Evolutionary conservation across 2,329 filamentous ascomycete genomes (phyloP).

Genomic region (Ascosphaera pollenicola): DNA sequence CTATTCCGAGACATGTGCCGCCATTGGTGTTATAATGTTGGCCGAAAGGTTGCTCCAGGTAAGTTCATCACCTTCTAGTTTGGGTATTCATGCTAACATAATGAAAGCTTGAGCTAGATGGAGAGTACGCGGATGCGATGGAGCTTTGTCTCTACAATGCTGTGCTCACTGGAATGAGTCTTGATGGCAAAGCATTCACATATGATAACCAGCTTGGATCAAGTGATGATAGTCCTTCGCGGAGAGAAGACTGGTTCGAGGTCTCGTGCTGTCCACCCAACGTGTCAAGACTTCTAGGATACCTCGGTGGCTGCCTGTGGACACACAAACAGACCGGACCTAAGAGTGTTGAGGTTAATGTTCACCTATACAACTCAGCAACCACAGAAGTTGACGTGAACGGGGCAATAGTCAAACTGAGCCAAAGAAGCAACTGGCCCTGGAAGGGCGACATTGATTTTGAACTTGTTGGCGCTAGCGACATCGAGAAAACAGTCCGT

Average conservation of each 20-base stretch:
- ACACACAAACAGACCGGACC: slow-evolving; percentile 14
- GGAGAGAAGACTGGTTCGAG: slow-evolving; percentile 34
- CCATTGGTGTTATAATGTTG: slow-evolving; percentile 38
- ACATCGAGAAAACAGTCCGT: slow-evolving; percentile 19
- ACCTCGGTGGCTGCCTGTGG: slow-evolving; percentile 35
- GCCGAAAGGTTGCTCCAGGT: slow-evolving; percentile 32
- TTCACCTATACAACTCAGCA: slow-evolving; percentile 34
- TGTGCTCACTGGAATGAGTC: slow-evolving; percentile 34
- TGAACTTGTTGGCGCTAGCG: slow-evolving; percentile 13
- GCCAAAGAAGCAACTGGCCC: slow-evolving; percentile 33
- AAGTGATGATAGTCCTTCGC: slow-evolving; percentile 26
- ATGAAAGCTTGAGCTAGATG: slow-evolving; percentile 26
- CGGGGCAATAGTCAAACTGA: slow-evolving; percentile 18
- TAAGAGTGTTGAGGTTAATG: slow-evolving; percentile 21
- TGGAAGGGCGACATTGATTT: slow-evolving; percentile 32
- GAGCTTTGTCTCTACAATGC: slow-evolving; percentile 39
- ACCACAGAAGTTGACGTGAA: slow-evolving; percentile 19
- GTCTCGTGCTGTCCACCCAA: slow-evolving; percentile 40
- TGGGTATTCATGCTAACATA: slow-evolving; percentile 4
- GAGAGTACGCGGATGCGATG: slow-evolving; percentile 34
- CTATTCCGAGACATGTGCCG: slow-evolving; percentile 39
- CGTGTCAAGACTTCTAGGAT: slow-evolving; percentile 32
- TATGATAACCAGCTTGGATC: slow-evolving; percentile 40
- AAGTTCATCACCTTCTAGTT: slow-evolving; percentile 2
- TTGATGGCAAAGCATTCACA: slow-evolving; percentile 34